Evolutionary conservation across 257 asterid species (phyloP).

Genomic region (Misopates orontium): DNA sequence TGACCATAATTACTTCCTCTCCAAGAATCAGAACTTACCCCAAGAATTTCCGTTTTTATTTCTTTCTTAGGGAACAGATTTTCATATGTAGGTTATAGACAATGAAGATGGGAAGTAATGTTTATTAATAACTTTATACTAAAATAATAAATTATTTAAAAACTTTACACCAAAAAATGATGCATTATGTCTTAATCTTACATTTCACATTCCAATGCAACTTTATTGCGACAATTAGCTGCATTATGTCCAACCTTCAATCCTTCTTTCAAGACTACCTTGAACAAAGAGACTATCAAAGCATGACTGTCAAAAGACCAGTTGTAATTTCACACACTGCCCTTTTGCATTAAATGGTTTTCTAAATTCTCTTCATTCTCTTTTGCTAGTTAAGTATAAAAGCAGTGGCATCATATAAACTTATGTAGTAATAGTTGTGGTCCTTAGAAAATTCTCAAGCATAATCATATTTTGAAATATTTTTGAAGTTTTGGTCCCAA

Average conservation of each 20-base stretch:
- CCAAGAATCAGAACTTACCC: conserved; percentile 16
- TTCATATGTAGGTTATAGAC: too few relatives aligned
- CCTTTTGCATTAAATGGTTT: conserved; percentile 19
- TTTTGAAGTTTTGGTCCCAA: too few relatives aligned
- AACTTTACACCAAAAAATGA: background rate
- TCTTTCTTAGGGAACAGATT: too few relatives aligned
- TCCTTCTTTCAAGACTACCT: conserved; percentile 7
- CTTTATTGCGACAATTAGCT: conserved; percentile 8
- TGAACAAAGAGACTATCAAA: conserved; percentile 14
- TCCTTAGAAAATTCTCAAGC: background rate
- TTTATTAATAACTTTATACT: too few relatives aligned
- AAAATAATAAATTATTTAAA: background rate
- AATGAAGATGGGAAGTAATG: too few relatives aligned
- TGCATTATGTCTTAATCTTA: conserved; percentile 7
- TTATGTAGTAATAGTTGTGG: background rate
- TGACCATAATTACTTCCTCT: conserved; percentile 16
- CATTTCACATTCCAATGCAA: conserved; percentile 5
- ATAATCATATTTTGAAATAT: too few relatives aligned
- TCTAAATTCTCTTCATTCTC: background rate
- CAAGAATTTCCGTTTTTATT: background rate
- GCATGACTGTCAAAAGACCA: background rate
- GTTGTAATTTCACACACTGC: background rate
- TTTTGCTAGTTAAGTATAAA: background rate
- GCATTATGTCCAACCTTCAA: conserved; percentile 11
- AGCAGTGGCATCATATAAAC: background rate